phyloP scores from a whole-genome alignment of 176 grass and related monocot species.

The maize (Zea mays) region DNA sequence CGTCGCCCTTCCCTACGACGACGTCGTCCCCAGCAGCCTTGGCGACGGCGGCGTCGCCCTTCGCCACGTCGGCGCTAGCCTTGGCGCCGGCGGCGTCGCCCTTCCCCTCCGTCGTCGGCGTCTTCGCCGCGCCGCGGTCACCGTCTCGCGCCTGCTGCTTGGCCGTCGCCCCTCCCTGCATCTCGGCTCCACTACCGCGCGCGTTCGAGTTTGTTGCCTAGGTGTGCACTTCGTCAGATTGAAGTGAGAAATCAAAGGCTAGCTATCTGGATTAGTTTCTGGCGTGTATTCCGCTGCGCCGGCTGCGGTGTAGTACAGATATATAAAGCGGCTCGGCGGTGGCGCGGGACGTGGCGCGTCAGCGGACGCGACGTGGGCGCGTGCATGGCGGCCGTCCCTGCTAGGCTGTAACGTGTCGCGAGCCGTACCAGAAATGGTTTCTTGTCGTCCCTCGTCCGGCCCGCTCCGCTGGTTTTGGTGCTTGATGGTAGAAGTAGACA shows the following conservation, averaged over 20 bases:
- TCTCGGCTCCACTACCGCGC: not conserved
- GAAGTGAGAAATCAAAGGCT: not conserved
- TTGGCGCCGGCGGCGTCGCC: not conserved
- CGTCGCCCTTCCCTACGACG: not conserved
- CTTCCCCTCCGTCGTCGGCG: not conserved
- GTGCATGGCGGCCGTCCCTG: slow-evolving; percentile 29
- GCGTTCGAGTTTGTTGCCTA: not conserved
- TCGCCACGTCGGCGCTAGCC: not conserved
- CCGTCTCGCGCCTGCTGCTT: slow-evolving; percentile 23
- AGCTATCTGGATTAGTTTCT: not conserved
- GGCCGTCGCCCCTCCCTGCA: slow-evolving; percentile 9
- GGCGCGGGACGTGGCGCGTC: slow-evolving; percentile 31
- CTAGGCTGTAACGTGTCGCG: slow-evolving; percentile 27
- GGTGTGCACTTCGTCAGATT: not conserved
- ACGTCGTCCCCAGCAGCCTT: not conserved
- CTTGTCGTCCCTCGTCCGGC: not conserved
- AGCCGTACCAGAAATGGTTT: not conserved
- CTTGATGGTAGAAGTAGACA: too few species aligned
- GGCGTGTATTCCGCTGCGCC: not conserved
- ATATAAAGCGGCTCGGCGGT: slow-evolving; percentile 26
- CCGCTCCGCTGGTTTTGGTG: not conserved
- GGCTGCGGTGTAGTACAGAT: too few species aligned
- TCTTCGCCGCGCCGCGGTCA: slow-evolving; percentile 19
- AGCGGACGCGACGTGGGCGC: slow-evolving; percentile 42
- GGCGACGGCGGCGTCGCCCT: not conserved